phyloP scores from a whole-genome alignment of 805 yeast genomes.

The Kurtzmaniella cleridarum region DNA sequence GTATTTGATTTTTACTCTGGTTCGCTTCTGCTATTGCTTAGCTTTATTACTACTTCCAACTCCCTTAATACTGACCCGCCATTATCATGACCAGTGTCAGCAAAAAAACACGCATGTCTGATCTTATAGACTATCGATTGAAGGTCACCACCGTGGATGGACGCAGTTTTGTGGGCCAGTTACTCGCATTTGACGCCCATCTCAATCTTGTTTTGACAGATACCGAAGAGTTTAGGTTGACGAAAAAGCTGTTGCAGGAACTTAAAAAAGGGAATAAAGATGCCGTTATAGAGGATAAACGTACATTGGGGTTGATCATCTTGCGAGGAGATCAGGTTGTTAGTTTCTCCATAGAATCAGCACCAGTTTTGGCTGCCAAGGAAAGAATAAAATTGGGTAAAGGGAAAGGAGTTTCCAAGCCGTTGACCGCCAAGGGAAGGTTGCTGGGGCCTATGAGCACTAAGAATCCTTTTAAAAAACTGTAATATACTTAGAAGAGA shows the following conservation, averaged over 20 bases:
- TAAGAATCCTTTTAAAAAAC: background rate
- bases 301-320: conserved; percentile 75
- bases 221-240: conserved; percentile 74
- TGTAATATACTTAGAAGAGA: background rate
- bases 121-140: conserved; percentile 67
- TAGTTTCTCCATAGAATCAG: conserved; percentile 59
- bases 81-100: conserved; percentile 11
- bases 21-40: conserved; percentile 12
- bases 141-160: conserved; percentile 74
- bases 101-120: conserved; percentile 47
- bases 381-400: conserved; percentile 15
- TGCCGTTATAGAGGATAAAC: conserved; percentile 54
- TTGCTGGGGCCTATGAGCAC: conserved; percentile 18
- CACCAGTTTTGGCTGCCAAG: conserved; percentile 45
- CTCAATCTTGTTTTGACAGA: conserved; percentile 83
- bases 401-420: conserved; percentile 25
- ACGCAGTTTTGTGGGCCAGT: conserved; percentile 69
- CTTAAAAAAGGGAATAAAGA: conserved; percentile 23
- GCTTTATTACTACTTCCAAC: conserved; percentile 9
- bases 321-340: conserved; percentile 86
- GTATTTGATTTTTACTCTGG: conserved; percentile 8
- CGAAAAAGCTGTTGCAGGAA: conserved; percentile 49
- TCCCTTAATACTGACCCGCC: background rate
- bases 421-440: conserved; percentile 24
- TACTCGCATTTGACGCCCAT: conserved; percentile 84